Base-by-base conservation (phyloP, 495 filamentous ascomycete genomes). In the Xylaria castorea region DNA sequence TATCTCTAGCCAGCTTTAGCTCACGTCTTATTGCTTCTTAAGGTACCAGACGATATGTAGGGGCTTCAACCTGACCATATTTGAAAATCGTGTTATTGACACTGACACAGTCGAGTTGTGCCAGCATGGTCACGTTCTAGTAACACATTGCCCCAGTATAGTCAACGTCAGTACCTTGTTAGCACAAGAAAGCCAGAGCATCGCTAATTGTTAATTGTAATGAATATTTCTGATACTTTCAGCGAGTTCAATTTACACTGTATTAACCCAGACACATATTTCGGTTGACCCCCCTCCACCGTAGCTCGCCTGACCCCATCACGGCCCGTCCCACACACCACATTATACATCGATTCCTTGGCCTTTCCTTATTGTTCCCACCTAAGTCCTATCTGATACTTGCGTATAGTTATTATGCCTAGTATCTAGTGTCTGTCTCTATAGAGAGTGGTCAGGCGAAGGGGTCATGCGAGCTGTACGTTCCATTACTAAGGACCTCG, bases 301-400 rank as follows among this genome's bases (percentile, higher is more conserved):
- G 11, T 63, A 42, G 60, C 60, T 63, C 60, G 60, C 60, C 60
- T 63, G 60, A 63, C 60, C 60, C 60, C 60, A 12, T 63, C 36
- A 63, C 60, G 60, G 30, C 60, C 60, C 60, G 38, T 63, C 38
- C 38, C 30, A 63, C 60, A 63, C 60, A 63, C 60, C 60, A 63
- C 36, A 63, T 16, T 44, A 20, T 32, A 44, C 60, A 1, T 20
- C 12, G 11, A 25, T 63, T 25, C 27, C 60, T 42, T 42, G 60
- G 60, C 60, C 9, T 3, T 14, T 16, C 11, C 12, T 63, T 27
- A 16, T 30, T 44, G 1, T 18, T 44, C 30, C 34, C 38, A 63
- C 20, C n/a, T 32, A 63, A 5, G 27, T 61, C 32, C 20, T 61
- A 22, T 27, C 25, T 61, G n/a, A 32, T 3, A 38, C 0, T 32